Base-by-base conservation (phyloP, 257 asterid genomes). In the Cruciata laevipes region DNA sequence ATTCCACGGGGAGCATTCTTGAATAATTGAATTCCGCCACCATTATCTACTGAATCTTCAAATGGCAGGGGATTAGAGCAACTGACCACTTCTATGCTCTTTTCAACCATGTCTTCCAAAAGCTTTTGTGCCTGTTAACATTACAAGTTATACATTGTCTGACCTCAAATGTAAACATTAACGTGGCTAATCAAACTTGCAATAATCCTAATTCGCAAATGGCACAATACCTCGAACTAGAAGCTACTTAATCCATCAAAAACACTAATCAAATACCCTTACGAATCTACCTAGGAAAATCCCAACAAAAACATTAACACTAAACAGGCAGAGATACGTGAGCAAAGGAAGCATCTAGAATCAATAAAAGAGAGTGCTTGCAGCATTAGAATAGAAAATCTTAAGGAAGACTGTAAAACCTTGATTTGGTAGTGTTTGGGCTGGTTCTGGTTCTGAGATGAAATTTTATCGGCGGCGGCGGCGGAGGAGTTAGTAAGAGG, bases 1-100 rank as follows among this genome's bases (percentile, higher is more conserved):
- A 89, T 87, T 69, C 98, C 98, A 12, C 27, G 70, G 3, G 96
- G 95, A 69, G 96, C 96, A 40, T 42, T 78, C 80, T 72, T 86
- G 75, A 92, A 92, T 51, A 92, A 83, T 63, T 92, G 87, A 77
- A 92, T 76, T 74, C 97, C 96, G 71, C 81, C 78, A 73, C 75
- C 93, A 71, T 24, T 63, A 24, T 3, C 23, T 18, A 65, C 69
- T 38, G 86, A 74, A 70, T 71, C 87, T 75, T 84, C 74, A 71
- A 70, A 75, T 32, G 65, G 51, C 16, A 14, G 65, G 24, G 32
- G 66, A 74, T 75, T 49, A 37, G 74, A 49, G 65, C 70, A 40
- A 52, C 82, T 69, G 56, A 83, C 89, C 69, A 84, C 76, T 75
- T 89, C 93, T 61, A 91, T 75, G 64, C 70, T 77, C 70, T 78